These are phyloP conservation scores for Diaporthe helianthi DNA, from an alignment of 2,329 filamentous ascomycete species.

Conservation along the genomic window DNA sequence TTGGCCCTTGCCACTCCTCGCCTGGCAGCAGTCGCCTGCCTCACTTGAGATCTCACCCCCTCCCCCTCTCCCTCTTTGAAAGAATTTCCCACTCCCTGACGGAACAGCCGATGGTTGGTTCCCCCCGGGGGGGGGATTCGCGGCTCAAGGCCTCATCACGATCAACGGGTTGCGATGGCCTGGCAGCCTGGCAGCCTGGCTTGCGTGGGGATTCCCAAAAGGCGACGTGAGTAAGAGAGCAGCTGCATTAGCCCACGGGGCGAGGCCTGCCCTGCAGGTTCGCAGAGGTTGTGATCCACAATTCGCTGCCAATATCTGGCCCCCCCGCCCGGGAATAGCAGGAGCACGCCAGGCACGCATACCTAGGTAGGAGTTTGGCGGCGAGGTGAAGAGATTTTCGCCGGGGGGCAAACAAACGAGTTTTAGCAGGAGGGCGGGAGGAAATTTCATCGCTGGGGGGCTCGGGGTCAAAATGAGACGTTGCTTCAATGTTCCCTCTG, in stretches of 20 bases:
- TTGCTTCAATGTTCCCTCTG: too few relatives aligned
- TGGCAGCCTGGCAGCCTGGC: too few relatives aligned
- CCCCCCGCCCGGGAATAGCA: slow-evolving; percentile 22
- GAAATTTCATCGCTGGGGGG: not conserved
- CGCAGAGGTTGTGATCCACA: not conserved
- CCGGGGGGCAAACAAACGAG: not conserved
- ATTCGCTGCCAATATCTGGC: slow-evolving; percentile 12
- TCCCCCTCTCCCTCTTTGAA: too few relatives aligned
- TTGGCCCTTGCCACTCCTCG: not conserved
- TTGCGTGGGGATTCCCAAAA: not conserved
- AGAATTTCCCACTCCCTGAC: not conserved
- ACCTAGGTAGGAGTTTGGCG: not conserved
- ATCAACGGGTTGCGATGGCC: slow-evolving; percentile 3
- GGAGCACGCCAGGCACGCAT: too few relatives aligned
- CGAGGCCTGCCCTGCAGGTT: not conserved
- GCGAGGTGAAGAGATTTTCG: slow-evolving; percentile 26
- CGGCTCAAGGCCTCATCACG: slow-evolving; percentile 11
- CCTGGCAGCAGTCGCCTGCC: slow-evolving; percentile 4
- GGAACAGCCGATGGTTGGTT: not conserved
- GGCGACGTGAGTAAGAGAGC: not conserved
- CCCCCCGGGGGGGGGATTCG: not conserved
- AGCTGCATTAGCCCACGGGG: not conserved
- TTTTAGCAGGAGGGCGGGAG: not conserved
- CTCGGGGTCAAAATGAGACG: slow-evolving; percentile 3
- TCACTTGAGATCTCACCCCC: slow-evolving; percentile 1